A percentile compares a stretch with the other conserved stretches of the same genome.
These are phyloP conservation scores for Articulospora tetracladia DNA, from an alignment of 495 filamentous ascomycete species.

Conservation along the genomic window DNA sequence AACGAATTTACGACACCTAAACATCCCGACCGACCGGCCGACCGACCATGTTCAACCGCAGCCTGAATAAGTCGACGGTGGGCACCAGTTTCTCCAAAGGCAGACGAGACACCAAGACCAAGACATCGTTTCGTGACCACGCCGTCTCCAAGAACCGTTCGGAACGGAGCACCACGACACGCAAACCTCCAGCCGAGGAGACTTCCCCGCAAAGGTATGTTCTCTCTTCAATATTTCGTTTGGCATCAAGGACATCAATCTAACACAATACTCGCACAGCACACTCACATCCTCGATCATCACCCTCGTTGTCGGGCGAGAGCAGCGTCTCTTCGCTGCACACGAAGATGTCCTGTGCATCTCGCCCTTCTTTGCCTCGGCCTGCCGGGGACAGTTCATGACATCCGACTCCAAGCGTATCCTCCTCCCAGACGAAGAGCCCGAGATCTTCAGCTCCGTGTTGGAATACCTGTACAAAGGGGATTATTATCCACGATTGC, in stretches of 20 bases:
- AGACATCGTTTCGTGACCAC: conserved; percentile 26
- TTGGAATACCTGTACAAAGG: conserved; percentile 94
- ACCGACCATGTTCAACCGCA: conserved; percentile 26
- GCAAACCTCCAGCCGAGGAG: conserved; percentile 23
- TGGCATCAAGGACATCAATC: not conserved
- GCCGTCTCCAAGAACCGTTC: conserved; percentile 26
- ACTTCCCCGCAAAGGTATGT: conserved; percentile 14
- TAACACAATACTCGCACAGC: conserved; percentile 15
- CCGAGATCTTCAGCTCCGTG: conserved; percentile 84
- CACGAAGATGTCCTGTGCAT: conserved; percentile 82
- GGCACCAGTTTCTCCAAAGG: conserved; percentile 23
- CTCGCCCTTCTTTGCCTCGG: conserved; percentile 73
- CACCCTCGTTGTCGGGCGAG: conserved; percentile 74
- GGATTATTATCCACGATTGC: conserved; percentile 81
- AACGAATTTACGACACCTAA: not conserved
- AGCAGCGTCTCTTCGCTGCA: conserved; percentile 84
- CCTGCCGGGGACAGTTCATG: conserved; percentile 58
- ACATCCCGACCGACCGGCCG: not conserved
- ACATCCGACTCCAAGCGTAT: conserved; percentile 62
- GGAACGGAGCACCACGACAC: conserved; percentile 11
- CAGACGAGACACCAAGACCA: conserved; percentile 12
- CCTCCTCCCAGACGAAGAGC: conserved; percentile 77
- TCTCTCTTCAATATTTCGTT: not conserved
- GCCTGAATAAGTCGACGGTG: conserved; percentile 22
- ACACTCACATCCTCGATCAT: conserved; percentile 66